Evolutionary conservation across 2,329 filamentous ascomycete genomes (phyloP).

Genomic region (Trichophyton verrucosum): DNA sequence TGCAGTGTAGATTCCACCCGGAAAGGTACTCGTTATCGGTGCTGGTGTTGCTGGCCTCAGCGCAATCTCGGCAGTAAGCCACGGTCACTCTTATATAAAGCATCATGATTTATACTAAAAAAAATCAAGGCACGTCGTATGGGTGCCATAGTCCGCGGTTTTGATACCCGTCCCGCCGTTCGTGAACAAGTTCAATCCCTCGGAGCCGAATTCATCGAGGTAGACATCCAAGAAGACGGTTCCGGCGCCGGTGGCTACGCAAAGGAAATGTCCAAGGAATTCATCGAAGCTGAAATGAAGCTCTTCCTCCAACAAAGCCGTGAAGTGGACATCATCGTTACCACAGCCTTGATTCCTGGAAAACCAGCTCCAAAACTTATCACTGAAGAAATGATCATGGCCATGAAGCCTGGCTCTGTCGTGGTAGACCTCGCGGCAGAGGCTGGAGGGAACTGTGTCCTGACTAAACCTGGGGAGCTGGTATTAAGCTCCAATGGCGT

Average conservation of each 20-base stretch:
- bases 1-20: conserved; percentile 55
- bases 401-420: conserved; percentile 83
- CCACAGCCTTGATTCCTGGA: conserved; percentile 81
- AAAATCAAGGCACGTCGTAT: conserved; percentile 53
- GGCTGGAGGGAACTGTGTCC: conserved; percentile 76
- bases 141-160: conserved; percentile 80
- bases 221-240: conserved; percentile 72
- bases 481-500: conserved; percentile 57
- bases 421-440: conserved; percentile 81
- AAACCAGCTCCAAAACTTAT: conserved; percentile 73
- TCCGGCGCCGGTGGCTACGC: conserved; percentile 76
- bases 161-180: conserved; percentile 79
- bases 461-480: conserved; percentile 61
- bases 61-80: conserved; percentile 63
- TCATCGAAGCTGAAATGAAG: conserved; percentile 86
- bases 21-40: conserved; percentile 81
- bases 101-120: background rate
- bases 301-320: conserved; percentile 76
- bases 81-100: background rate
- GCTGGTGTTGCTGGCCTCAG: conserved; percentile 80
- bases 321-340: conserved; percentile 87
- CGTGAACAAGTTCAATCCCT: conserved; percentile 83
- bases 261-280: conserved; percentile 89
- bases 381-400: conserved; percentile 63
- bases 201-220: conserved; percentile 80